Evolutionary conservation across 805 yeast species (phyloP), one percentile per base, ranked within the genome.

Genomic region (Ogataea nonfermentans): DNA sequence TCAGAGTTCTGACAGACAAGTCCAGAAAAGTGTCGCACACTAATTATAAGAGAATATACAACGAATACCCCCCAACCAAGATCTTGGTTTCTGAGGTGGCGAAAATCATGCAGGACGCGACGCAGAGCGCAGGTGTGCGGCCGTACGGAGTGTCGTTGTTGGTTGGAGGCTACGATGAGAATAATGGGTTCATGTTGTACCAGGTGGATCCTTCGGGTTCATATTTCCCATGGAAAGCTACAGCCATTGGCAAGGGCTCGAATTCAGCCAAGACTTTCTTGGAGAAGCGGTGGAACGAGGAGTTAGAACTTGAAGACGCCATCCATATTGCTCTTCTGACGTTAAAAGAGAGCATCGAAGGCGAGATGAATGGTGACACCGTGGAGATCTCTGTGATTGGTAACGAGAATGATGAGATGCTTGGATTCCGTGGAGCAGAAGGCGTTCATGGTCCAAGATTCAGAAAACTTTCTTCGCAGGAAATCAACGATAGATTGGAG

Each of bases 141-240:
- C 99, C 99, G n/a, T 93, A 81, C 62, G 99, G 99, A 45, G 97
- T 95, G 15, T 87, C 96, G 9, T 70, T 93, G 41, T 71, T 93
- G 41, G 89, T 93, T 13, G 99, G 97, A 8, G 99, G 99, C 15
- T 77, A 87, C 61, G 98, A 93, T 61, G 88, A 83, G 25, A 55
- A 58, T 25, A 64, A 57, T 35, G 80, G 80, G 20, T 90, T 77
- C 64, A 85, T 85, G 59, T 72, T 93, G 44, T 93, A 93, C 64
- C 99, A 93, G 67, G 95, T 93, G 33, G 99, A 93, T 67, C 99
- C 99, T 4, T 84, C 95, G 3, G 99, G 99, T 8, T 81, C 96
- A 28, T 93, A 84, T 63, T 93, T 87, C 74, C 98, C 99, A 8
- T 93, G 99, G 99, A 93, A 91, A 66, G 99, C 99, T 26, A 91